Percentiles rank a stretch among this genome's conserved stretches.
Conservation (phyloP, 306 rosid genomes). For the Cicer yamashitae region DNA sequence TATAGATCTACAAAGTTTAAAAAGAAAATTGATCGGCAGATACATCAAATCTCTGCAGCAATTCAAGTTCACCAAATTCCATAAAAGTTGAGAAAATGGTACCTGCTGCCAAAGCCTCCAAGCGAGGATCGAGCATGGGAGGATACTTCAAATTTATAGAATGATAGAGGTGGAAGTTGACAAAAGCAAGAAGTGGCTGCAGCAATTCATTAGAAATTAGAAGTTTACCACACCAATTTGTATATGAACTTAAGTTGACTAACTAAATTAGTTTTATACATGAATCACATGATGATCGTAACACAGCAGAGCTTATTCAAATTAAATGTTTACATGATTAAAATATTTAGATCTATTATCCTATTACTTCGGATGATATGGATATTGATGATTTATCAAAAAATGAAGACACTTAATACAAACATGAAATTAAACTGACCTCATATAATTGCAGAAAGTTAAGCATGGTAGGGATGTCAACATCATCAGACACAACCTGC, state of each 20-base stretch:
- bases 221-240: constrained; percentile 1
- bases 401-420: background rate
- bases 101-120: constrained; percentile 93
- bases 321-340: background rate
- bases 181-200: constrained; percentile 81
- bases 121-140: constrained; percentile 75
- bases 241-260: background rate
- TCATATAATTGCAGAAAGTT: constrained; percentile 82
- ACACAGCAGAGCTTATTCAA: background rate
- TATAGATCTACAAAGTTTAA: constrained; percentile 66
- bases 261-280: constrained; percentile 12
- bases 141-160: constrained; percentile 85
- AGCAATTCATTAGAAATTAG: constrained; percentile 21
- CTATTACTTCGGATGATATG: background rate
- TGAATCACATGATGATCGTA: constrained; percentile 6
- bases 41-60: background rate
- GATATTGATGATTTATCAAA: background rate
- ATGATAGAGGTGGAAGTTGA: constrained; percentile 77
- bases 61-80: constrained; percentile 14
- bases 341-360: background rate
- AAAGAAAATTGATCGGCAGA: constrained; percentile 15
- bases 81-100: background rate
- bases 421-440: constrained; percentile 52
- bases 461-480: constrained; percentile 75
- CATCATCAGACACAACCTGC: constrained; percentile 81